Base-by-base conservation (phyloP, 331 rosid genomes). In the Phaseolus coccineus region DNA sequence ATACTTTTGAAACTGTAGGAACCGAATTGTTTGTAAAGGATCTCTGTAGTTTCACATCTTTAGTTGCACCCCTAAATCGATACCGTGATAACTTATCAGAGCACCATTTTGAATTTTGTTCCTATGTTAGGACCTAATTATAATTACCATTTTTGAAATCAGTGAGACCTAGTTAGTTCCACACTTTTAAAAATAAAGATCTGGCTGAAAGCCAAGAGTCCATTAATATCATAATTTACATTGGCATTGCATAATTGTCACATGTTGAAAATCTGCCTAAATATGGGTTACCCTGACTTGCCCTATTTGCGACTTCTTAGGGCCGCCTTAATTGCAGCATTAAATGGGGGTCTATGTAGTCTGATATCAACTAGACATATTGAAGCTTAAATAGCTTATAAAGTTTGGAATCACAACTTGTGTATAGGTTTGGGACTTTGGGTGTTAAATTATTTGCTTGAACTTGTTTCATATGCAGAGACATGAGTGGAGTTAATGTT, bases 351-450 rank as follows among this genome's bases (percentile, higher is more conserved):
- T 52, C 27, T 6, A 52, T n/a, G 4, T 52, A 6, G 11, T 52
- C 58, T 22, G 3, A n/a, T 6, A n/a, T n/a, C 58, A n/a, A 52
- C 19, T 16, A 51, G 10, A 16, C 24, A 16, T 5, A 51, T 16
- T 19, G 47, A 8, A 9, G 25, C 24, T 51, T 16, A 51, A 51
- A 16, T 51, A 51, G 24, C 24, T 51, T 51, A 16, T 51, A 16
- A 51, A 16, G 9, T 35, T 35, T 1, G 40, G 40, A 6, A 35
- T 24, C 40, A 73, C 39, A 40, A 14, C 14, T 4, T 73, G 27
- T 73, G 10, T 57, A 57, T 27, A 15, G 47, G 55, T 56, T 58
- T 58, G 44, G 46, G 69, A 33, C 25, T 63, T 63, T 33, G 15
- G 16, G 14, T 4, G 33, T 59, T 58, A 27, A 57, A 40, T 25